Conservation (phyloP, 306 rosid species). For the Acacia melanoxylon region DNA sequence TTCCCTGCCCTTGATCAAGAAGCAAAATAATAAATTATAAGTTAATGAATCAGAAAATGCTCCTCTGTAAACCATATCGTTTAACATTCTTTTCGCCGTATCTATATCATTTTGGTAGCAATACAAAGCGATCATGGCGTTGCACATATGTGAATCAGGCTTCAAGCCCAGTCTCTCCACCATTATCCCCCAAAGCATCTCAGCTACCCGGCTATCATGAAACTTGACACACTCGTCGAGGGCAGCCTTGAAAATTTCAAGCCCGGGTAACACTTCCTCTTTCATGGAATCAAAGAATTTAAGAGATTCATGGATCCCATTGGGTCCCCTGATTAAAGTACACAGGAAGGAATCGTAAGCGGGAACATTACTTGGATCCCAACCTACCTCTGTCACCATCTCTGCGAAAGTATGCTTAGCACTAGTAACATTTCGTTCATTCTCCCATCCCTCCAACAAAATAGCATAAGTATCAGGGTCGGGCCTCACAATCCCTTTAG, state of each 20-base stretch:
- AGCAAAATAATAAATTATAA: conserved; percentile 56
- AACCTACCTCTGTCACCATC: conserved; percentile 66
- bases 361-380: conserved; percentile 60
- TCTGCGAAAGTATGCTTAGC: conserved; percentile 58
- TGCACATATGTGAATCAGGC: conserved; percentile 48
- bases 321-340: conserved; percentile 52
- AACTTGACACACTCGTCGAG: conserved; percentile 55
- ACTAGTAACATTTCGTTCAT: conserved; percentile 44
- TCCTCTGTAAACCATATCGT: conserved; percentile 59
- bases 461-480: conserved; percentile 60
- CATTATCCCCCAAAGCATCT: conserved; percentile 58
- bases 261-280: conserved; percentile 60
- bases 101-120: conserved; percentile 40
- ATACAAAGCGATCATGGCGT: conserved; percentile 54
- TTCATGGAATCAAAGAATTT: conserved; percentile 47
- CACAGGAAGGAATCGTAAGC: conserved; percentile 63
- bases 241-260: conserved; percentile 54
- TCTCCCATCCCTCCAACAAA: conserved; percentile 74
- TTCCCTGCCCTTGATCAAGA: conserved; percentile 44
- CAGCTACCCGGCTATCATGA: conserved; percentile 45
- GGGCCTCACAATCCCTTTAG: conserved; percentile 45
- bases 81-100: conserved; percentile 45
- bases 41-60: conserved; percentile 51
- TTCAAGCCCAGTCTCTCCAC: conserved; percentile 29
- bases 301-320: too few relatives aligned